Evolutionary conservation across 106 monocot species (phyloP).

Genomic region (Triglochin maritima): DNA sequence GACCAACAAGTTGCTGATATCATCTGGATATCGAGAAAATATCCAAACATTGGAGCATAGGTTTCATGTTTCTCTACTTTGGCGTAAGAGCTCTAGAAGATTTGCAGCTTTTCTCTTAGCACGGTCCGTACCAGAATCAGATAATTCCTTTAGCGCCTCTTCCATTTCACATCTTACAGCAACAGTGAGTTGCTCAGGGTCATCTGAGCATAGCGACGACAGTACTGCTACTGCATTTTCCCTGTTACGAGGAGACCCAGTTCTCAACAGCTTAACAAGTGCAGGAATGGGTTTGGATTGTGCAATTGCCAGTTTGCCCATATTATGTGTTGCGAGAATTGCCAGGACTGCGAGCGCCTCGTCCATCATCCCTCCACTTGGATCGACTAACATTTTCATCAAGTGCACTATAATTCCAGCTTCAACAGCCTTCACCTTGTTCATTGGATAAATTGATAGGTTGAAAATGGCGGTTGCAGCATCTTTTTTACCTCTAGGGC

Average conservation of each 20-base stretch:
- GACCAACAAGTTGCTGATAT: no score
- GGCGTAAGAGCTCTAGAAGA: conserved; percentile 35
- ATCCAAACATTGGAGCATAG: no score
- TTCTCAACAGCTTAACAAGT: conserved; percentile 41
- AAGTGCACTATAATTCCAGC: conserved; percentile 42
- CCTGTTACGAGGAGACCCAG: conserved; percentile 36
- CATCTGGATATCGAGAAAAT: no score
- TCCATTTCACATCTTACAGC: conserved; percentile 39
- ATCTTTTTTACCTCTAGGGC: conserved; percentile 69
- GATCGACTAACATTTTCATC: conserved; percentile 42
- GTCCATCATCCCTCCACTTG: conserved; percentile 54
- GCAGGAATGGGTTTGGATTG: conserved; percentile 19
- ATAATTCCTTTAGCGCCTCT: conserved; percentile 46
- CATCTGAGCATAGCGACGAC: conserved; percentile 33
- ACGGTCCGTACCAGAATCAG: conserved; percentile 45
- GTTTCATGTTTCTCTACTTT: not conserved
- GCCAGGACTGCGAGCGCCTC: conserved; percentile 55
- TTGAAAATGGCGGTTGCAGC: conserved; percentile 60
- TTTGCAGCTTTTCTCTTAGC: conserved; percentile 56
- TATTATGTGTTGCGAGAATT: conserved; percentile 31
- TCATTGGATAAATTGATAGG: conserved; percentile 41
- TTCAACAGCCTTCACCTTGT: conserved; percentile 50
- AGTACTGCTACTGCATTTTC: conserved; percentile 49
- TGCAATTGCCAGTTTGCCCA: conserved; percentile 30
- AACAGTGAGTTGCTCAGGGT: conserved; percentile 12